Percentiles rank a stretch among this genome's conserved stretches.
Evolutionary conservation across 1,139 yeast genomes (phyloP).

Genomic region (Diutina mesorugosa): DNA sequence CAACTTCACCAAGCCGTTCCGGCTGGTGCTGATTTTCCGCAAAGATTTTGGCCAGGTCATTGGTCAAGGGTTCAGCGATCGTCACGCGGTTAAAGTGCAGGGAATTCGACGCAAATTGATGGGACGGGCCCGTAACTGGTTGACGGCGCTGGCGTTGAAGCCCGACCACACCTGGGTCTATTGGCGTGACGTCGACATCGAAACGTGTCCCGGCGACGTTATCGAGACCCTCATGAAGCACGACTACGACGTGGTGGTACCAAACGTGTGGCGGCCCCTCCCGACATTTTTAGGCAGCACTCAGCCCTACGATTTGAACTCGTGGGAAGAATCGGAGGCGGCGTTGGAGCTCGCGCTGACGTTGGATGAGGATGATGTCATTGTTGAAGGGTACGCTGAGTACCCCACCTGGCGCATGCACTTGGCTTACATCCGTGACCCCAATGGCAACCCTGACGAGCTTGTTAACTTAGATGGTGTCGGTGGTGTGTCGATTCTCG

Average conservation of each 20-base stretch:
- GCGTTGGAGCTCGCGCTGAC: constrained; percentile 56
- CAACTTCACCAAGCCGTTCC: constrained; percentile 57
- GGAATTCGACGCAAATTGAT: constrained; percentile 77
- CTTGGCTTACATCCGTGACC: constrained; percentile 59
- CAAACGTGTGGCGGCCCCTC: constrained; percentile 84
- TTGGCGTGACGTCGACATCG: constrained; percentile 90
- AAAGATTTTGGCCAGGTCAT: constrained; percentile 79
- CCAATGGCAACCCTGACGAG: constrained; percentile 51
- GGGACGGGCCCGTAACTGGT: constrained; percentile 90
- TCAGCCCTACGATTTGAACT: constrained; percentile 78
- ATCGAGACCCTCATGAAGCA: constrained; percentile 67
- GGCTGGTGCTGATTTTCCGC: constrained; percentile 62
- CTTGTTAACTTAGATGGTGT: constrained; percentile 73
- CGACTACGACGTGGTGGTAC: constrained; percentile 72
- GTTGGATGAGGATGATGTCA: constrained; percentile 71
- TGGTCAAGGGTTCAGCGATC: constrained; percentile 81
- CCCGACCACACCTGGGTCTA: constrained; percentile 91
- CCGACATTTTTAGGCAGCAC: constrained; percentile 66
- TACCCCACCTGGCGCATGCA: constrained; percentile 85
- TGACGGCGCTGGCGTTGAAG: constrained; percentile 60
- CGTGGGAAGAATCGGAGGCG: constrained; percentile 74
- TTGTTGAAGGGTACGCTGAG: constrained; percentile 86
- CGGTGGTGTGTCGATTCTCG: constrained; percentile 81
- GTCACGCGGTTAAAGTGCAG: constrained; percentile 84
- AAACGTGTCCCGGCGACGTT: constrained; percentile 67